Evolutionary conservation across 768 basidiomycete species (phyloP), one percentile per base, ranked within the genome.

Genomic region (Gloeopeniophorella convolvens): DNA sequence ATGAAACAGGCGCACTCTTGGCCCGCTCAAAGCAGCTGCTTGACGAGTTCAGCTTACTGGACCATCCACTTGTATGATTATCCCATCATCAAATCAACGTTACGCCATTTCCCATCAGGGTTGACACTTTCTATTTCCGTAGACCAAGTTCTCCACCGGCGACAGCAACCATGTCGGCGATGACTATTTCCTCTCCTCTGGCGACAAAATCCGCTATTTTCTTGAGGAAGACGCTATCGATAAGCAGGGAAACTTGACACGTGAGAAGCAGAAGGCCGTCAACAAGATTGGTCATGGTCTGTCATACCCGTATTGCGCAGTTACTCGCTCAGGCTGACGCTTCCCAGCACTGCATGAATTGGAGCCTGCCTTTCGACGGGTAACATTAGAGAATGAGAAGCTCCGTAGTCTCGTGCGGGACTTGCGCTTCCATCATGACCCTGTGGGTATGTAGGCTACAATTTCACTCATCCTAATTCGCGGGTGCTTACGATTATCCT

Each of bases 141-240:
- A 92, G 92, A 98, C 93, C 11, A 87, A 81, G 62, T 99, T 99
- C 68, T 88, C 85, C 13, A 93, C 92, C 0, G 76, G 76, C 18
- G 82, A 88, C 51, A 70, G 78, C 50, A 72, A 83, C 45, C 89
- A 92, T 59, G 75, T 91, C 21, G 93, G 93, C 1, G 93, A 98
- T 62, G 82, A 90, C 27, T 98, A 98, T 66, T 99, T 99, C 62
- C 71, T 99, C 40, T 77, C 71, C 26, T 93, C 90, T 1, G 90
- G 91, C 2, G 91, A 97, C 66, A 96, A 96, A 74, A 89, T 98
- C 52, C 82, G 88, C 5, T 98, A 83, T 66, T 98, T 99, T 67
- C 72, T 99, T 36, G 96, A 98, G 63, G 84, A 89, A 58, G 90
- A 85, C 42, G 91, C 94, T 0, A 72, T 96, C 5, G 77, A 82